A percentile compares a stretch with the other conserved stretches of the same genome.
phyloP scores from a whole-genome alignment of 495 filamentous ascomycete genomes.

The Penicillium ochrochloron region DNA sequence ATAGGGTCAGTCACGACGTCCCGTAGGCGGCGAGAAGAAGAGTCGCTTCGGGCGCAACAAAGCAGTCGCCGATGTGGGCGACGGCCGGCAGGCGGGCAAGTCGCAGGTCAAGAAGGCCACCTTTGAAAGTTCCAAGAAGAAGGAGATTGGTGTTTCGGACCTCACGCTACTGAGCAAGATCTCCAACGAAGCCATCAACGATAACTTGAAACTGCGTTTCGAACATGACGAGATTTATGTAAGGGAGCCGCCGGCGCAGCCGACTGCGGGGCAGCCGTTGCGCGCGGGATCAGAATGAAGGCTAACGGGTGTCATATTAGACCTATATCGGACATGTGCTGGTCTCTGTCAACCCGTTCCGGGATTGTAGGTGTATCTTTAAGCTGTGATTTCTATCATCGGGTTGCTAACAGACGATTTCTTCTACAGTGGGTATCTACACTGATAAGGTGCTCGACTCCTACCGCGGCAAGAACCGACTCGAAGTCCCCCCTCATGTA shows the following conservation, averaged over 20 bases:
- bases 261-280: constrained; percentile 26
- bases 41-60: constrained; percentile 55
- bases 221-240: constrained; percentile 96
- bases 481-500: constrained; percentile 95
- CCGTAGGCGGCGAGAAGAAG: constrained; percentile 53
- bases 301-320: constrained; percentile 50
- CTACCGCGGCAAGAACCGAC: constrained; percentile 93
- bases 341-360: constrained; percentile 99
- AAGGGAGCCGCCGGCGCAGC: constrained; percentile 39
- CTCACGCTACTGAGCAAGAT: constrained; percentile 97
- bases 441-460: constrained; percentile 88
- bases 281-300: constrained; percentile 24
- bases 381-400: constrained; percentile 15
- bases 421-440: constrained; percentile 84
- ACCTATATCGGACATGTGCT: constrained; percentile 99
- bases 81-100: constrained; percentile 54
- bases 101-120: constrained; percentile 89
- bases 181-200: constrained; percentile 98
- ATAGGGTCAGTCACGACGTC: constrained; percentile 56
- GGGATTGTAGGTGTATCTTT: constrained; percentile 67
- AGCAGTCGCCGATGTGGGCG: constrained; percentile 50
- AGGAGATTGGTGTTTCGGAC: constrained; percentile 98
- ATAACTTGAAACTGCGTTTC: constrained; percentile 96
- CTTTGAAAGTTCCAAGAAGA: constrained; percentile 96
- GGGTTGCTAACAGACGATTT: constrained; percentile 22